Evolutionary conservation across 1,284 basidiomycete species (phyloP), one percentile per base, ranked within the genome.

Genomic region (Moniliophthora roreri): DNA sequence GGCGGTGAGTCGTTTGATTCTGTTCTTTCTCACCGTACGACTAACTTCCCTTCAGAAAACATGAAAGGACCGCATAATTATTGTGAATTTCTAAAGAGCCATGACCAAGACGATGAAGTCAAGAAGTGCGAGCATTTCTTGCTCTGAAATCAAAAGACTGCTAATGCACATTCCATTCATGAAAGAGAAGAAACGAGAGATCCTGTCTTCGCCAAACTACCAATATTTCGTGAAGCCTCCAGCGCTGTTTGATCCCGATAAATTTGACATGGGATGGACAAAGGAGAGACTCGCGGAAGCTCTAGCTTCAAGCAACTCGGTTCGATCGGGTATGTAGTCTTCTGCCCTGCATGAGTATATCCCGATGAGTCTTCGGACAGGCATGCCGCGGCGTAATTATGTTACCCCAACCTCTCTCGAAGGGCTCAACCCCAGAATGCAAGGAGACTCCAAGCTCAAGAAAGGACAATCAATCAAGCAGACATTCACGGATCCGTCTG

Each of bases 201-300:
- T 69, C n/a, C 54, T 66, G n/a, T 37, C 58, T 21, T 42, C 45
- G n/a, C 62, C 65, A 1, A 67, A 67, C 54, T 67, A 66, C 52
- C 59, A 58, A 21, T 52, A 36, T 8, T 66, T 65, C 50, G 60
- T 60, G 18, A 63, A 63, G 40, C 60, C 62, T 8, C 58, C 63
- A 37, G 45, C 60, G 13, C 56, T 63, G 46, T 61, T 65, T 54
- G 54, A 67, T 36, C 52, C 57, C 15, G 56, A 58, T 9, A 32
- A 16, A 9, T 69, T 67, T 51, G 66, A 64, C 47, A 39, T 61
- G 16, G 34, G 37, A 3, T 58, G 50, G 13, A 60, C 66, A 4
- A 52, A 48, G 39, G 57, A 52, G 21, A 54, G 61, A 23, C 56
- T 65, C 21, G 32, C 56, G 2, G 58, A 58, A 3, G 64, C 66